Evolutionary conservation across 371 early-diverging fungal genomes (phyloP).

Genomic region (Sporodiniella umbellata): DNA sequence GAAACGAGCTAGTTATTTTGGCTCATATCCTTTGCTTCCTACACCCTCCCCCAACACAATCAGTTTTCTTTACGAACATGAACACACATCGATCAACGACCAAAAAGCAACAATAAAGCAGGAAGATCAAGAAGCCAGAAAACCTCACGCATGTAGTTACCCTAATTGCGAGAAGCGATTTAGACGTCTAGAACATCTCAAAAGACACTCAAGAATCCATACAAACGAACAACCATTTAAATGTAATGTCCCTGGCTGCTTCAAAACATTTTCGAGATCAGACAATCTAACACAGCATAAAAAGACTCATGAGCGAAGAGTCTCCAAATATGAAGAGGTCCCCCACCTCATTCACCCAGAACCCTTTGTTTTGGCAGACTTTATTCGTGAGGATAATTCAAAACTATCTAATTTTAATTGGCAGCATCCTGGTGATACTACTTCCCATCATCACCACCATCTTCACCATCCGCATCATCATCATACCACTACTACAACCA

Average conservation of each 20-base stretch:
- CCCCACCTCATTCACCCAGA: constrained; percentile 13
- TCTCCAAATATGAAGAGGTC: constrained; percentile 13
- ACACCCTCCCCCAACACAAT: constrained; percentile 13
- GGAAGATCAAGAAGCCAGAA: constrained; percentile 23
- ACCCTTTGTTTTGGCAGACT: constrained; percentile 16
- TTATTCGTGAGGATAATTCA: constrained; percentile 14
- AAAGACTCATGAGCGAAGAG: constrained; percentile 57
- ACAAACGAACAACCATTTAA: constrained; percentile 80
- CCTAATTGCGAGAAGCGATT: constrained; percentile 57
- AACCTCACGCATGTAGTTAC: constrained; percentile 53
- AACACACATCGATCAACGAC: too few relatives aligned
- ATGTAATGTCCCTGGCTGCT: constrained; percentile 68
- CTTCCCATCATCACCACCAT: not conserved
- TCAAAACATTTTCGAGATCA: constrained; percentile 76
- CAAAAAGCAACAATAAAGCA: too few relatives aligned
- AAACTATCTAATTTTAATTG: constrained; percentile 18
- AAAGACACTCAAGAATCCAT: constrained; percentile 86
- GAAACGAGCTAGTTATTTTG: too few relatives aligned
- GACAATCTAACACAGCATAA: constrained; percentile 69
- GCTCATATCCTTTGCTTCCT: constrained; percentile 14
- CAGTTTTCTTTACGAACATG: constrained; percentile 8
- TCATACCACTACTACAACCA: constrained; percentile 1
- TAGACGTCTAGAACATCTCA: constrained; percentile 86
- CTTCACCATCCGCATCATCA: not conserved
- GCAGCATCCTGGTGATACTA: constrained; percentile 27